These are phyloP conservation scores for Ophiostoma triangulosporum DNA, from an alignment of 2,329 filamentous ascomycete genomes.

Conservation along the genomic window DNA sequence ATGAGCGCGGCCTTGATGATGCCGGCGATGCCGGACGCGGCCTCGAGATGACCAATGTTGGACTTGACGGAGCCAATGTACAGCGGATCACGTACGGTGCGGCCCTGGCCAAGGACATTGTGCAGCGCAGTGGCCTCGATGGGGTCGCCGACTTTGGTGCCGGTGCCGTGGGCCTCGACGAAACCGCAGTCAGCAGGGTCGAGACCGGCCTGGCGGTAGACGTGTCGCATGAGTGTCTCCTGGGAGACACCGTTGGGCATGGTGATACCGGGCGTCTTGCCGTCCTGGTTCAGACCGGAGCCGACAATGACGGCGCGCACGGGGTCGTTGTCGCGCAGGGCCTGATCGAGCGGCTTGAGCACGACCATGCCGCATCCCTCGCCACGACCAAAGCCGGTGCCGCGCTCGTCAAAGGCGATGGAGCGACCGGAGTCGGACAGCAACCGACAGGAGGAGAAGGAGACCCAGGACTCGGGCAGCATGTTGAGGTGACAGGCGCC, in stretches of 20 bases:
- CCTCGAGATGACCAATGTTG: slow-evolving; percentile 35
- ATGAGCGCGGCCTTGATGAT: slow-evolving; percentile 30
- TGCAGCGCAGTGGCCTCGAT: slow-evolving; percentile 30
- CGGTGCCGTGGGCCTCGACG: slow-evolving; percentile 33
- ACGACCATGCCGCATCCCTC: slow-evolving; percentile 39
- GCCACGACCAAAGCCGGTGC: slow-evolving; percentile 43
- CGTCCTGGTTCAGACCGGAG: slow-evolving; percentile 36
- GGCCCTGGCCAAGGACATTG: slow-evolving; percentile 24
- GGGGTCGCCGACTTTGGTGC: slow-evolving; percentile 19
- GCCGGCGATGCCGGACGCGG: slow-evolving; percentile 34
- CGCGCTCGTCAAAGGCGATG: slow-evolving; percentile 34
- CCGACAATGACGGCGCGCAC: slow-evolving; percentile 35
- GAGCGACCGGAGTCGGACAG: slow-evolving; percentile 30
- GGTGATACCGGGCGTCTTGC: slow-evolving; percentile 38
- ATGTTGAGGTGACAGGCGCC: slow-evolving; percentile 21
- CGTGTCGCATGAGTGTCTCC: slow-evolving; percentile 27
- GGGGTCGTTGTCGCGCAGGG: slow-evolving; percentile 33
- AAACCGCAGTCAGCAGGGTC: slow-evolving; percentile 30
- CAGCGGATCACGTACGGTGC: slow-evolving; percentile 11
- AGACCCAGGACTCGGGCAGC: slow-evolving; percentile 16
- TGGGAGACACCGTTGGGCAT: slow-evolving; percentile 36
- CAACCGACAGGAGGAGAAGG: slow-evolving; percentile 23
- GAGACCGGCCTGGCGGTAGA: slow-evolving; percentile 30
- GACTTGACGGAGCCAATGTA: slow-evolving; percentile 31
- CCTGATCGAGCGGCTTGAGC: slow-evolving; percentile 36